A percentile compares a stretch with the other conserved stretches of the same genome.
Conservation (phyloP, 2,329 filamentous ascomycete genomes). For the Botrytis hyacinthi region DNA sequence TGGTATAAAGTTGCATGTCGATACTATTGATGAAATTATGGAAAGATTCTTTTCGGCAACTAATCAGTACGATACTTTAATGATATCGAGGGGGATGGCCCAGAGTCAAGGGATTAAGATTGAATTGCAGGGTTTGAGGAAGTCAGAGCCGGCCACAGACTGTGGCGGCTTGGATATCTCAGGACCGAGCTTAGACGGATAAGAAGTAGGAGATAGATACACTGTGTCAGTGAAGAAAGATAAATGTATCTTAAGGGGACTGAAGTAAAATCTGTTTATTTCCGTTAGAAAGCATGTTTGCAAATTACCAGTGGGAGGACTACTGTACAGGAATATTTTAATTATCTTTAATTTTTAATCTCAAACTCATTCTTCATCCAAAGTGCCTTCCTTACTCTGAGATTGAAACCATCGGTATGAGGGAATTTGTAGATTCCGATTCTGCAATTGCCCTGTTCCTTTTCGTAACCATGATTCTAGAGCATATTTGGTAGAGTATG, state of each 20-base stretch:
- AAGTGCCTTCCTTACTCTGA: not conserved
- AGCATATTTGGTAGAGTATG: not conserved
- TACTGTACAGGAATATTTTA: not conserved
- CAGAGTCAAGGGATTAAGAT: not conserved
- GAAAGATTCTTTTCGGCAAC: not conserved
- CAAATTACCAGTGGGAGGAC: not conserved
- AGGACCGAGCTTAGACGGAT: not conserved
- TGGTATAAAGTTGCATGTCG: not conserved
- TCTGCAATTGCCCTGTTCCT: not conserved
- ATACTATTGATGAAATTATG: not conserved
- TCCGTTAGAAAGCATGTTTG: not conserved
- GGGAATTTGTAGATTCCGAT: not conserved
- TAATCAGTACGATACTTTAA: not conserved
- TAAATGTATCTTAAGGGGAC: not conserved
- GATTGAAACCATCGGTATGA: not conserved
- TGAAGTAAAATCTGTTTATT: not conserved
- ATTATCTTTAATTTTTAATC: not conserved
- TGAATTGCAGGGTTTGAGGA: not conserved
- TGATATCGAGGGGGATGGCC: not conserved
- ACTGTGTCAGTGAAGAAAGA: not conserved
- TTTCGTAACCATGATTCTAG: not conserved
- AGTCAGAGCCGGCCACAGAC: not conserved
- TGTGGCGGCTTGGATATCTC: not conserved
- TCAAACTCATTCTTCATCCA: not conserved
- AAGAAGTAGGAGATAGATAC: not conserved